A percentile compares a stretch with the other conserved stretches of the same genome.
Conservation (phyloP, 2,329 filamentous ascomycete genomes). For the Penicillium hordei region DNA sequence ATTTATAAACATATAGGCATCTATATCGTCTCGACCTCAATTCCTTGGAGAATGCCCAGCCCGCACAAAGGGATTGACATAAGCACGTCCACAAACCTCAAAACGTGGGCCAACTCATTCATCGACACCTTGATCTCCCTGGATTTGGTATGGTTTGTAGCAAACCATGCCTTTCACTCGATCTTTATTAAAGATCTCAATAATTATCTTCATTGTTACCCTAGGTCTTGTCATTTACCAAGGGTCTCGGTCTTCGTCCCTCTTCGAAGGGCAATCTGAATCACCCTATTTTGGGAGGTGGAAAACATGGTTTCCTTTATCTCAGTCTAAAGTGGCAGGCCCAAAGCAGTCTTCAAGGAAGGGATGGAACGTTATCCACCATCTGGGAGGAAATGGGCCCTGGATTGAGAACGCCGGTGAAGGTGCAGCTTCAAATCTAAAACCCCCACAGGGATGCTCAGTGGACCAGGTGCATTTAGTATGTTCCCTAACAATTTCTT, state of each 20-base stretch:
- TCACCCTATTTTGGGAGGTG: conserved; percentile 20
- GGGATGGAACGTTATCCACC: conserved; percentile 53
- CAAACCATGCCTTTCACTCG: not conserved
- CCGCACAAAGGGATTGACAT: not conserved
- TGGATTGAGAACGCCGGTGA: conserved; percentile 54
- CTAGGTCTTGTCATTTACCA: not conserved
- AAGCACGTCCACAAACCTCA: not conserved
- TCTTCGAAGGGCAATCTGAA: not conserved
- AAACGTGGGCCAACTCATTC: not conserved
- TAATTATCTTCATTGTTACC: not conserved
- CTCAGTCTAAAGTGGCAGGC: not conserved
- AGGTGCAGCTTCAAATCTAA: conserved; percentile 39
- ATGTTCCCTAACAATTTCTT: conserved; percentile 9
- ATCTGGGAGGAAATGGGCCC: conserved; percentile 56
- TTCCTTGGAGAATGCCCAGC: not conserved
- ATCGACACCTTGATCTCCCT: not conserved
- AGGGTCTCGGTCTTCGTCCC: not conserved
- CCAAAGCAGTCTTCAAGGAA: not conserved
- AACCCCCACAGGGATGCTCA: conserved; percentile 49
- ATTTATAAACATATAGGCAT: not conserved
- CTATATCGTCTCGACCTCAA: not conserved
- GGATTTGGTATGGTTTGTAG: not conserved
- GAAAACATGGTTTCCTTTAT: conserved; percentile 24
- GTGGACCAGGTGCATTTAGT: conserved; percentile 62
- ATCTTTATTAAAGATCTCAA: not conserved